Conservation (phyloP, 1,139 yeast genomes). For the Sugiyamaella xylanicola region DNA sequence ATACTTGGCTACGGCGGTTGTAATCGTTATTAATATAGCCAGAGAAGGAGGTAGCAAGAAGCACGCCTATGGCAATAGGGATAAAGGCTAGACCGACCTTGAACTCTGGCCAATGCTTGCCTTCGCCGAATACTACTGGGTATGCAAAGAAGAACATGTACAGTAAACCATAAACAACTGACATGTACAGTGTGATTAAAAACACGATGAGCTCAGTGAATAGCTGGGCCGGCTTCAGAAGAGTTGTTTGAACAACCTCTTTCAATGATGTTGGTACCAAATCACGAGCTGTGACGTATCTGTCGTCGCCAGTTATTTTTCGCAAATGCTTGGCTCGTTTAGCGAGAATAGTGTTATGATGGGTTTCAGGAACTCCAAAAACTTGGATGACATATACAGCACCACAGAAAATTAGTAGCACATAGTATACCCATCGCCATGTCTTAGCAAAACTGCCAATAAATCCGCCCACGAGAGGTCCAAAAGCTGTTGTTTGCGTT, state of each 20-base stretch:
- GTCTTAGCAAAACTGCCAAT: conserved; percentile 56
- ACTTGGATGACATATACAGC: conserved; percentile 51
- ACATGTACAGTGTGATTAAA: conserved; percentile 79
- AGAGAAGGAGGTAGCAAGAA: conserved; percentile 53
- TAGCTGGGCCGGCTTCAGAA: conserved; percentile 74
- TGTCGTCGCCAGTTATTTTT: conserved; percentile 77
- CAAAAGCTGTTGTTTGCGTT: conserved; percentile 32
- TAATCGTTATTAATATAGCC: conserved; percentile 67
- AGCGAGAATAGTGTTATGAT: conserved; percentile 81
- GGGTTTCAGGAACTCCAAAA: conserved; percentile 73
- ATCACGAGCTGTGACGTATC: conserved; percentile 88
- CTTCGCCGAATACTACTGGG: conserved; percentile 67
- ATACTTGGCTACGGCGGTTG: conserved; percentile 52
- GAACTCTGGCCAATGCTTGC: conserved; percentile 68
- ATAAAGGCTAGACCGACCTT: conserved; percentile 77
- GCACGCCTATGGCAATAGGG: conserved; percentile 69
- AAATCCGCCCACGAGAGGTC: conserved; percentile 70
- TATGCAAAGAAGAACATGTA: conserved; percentile 91
- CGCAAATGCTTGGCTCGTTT: conserved; percentile 69
- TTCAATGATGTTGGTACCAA: conserved; percentile 66
- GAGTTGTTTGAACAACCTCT: conserved; percentile 65
- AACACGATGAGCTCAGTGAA: conserved; percentile 80
- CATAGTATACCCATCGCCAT: conserved; percentile 82
- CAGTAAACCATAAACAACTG: conserved; percentile 81
- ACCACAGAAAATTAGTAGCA: conserved; percentile 60